Conservation (phyloP, 495 filamentous ascomycete species). For the Recurvomyces mirabilis region DNA sequence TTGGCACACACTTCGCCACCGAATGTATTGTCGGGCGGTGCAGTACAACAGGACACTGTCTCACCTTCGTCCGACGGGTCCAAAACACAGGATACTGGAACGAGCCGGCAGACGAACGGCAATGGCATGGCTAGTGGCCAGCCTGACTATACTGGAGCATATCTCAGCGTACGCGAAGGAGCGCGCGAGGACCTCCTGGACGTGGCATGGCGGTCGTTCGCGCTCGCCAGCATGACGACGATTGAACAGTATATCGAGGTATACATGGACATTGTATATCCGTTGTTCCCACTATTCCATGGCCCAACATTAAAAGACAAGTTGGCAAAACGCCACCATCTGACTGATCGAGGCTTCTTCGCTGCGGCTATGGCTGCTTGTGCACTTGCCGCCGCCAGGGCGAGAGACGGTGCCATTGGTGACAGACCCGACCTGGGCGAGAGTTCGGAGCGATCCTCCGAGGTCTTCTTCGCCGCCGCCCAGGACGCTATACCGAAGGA, state of each 20-base stretch:
- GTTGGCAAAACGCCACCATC: conserved; percentile 33
- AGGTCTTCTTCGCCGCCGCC: conserved; percentile 40
- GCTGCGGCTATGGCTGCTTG: conserved; percentile 41
- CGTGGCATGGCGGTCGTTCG: conserved; percentile 9
- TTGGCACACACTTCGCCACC: background rate
- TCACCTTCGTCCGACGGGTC: background rate
- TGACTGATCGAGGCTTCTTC: conserved; percentile 35
- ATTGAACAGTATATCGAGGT: conserved; percentile 26
- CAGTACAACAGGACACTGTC: background rate
- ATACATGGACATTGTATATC: conserved; percentile 37
- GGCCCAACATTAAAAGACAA: conserved; percentile 31
- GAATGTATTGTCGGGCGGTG: conserved; percentile 6
- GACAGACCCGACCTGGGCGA: conserved; percentile 26
- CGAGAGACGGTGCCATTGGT: conserved; percentile 37
- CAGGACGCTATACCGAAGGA: conserved; percentile 34
- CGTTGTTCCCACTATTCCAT: conserved; percentile 42
- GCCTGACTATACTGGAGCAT: background rate
- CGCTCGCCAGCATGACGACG: conserved; percentile 5
- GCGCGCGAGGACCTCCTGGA: background rate
- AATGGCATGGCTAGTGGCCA: background rate
- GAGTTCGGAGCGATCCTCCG: conserved; percentile 28
- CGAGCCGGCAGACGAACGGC: background rate
- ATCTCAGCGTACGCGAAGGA: conserved; percentile 3
- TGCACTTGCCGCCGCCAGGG: conserved; percentile 36
- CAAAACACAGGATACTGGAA: background rate